Base-by-base conservation (phyloP, 1,139 yeast species). In the Diutina catenulata region DNA sequence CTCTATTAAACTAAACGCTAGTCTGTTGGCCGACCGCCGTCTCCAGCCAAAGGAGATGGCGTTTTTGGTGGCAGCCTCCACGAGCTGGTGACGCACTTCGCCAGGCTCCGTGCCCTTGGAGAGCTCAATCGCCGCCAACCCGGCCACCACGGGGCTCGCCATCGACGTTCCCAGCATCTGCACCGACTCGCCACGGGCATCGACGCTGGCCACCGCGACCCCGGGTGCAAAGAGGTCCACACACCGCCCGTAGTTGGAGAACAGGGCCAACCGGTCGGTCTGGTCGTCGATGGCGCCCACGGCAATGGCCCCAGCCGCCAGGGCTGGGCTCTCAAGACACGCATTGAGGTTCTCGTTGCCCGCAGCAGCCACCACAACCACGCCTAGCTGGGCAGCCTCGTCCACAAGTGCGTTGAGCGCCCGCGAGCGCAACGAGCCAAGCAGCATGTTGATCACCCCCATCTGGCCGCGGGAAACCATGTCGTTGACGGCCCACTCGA, bases 171-270 rank as follows among this genome's bases (percentile, higher is more conserved):
- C 96, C 2, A 93, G 76, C 43, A 79, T 66, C 4, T 54, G 48
- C 36, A 63, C 71, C 1, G 74, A 62, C 15, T 46, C 39, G 10
- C 24, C 20, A 3, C 45, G 38, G 36, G 52, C 51, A 32, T 48
- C 46, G 10, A 70, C 68, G 48, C 79, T 75, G 39, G 53, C 58
- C 2, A 87, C 78, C 36, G 64, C 62, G 0, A 80, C 81, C 0
- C 95, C 95, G 33, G 91, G 74, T 0, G 95, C 87, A 58, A 82
- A 80, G 1, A 82, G 64, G 52, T 84, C 87, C 4, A 87, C 94
- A 55, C 95, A 86, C 21, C 68, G 65, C 0, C 95, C 96, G 91
- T 93, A 86, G 49, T 87, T 86, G 10, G 93, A 74, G 48, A 86
- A 87, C 3, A 70, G 55, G 0, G 95, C 91, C 28, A 86, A 62